Evolutionary conservation across 1,284 basidiomycete species (phyloP).

Genomic region (Tetrapyrgos nigripes): DNA sequence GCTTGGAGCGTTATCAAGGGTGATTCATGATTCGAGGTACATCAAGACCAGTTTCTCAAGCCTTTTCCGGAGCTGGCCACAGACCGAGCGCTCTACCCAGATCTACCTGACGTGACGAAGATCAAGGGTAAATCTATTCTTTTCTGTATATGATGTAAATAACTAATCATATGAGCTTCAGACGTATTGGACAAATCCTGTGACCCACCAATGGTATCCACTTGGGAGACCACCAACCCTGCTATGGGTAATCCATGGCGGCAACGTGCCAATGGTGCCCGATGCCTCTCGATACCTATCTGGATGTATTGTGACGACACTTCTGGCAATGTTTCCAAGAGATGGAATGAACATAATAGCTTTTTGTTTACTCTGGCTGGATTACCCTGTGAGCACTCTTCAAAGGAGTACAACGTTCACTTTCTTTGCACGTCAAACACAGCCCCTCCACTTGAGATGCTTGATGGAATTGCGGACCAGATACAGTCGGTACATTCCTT

Average conservation of each 20-base stretch:
- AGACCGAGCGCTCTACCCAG: background rate
- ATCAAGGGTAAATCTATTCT: background rate
- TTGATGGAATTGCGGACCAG: constrained; percentile 37
- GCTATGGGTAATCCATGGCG: constrained; percentile 1
- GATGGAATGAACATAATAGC: constrained; percentile 18
- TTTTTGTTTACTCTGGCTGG: constrained; percentile 27
- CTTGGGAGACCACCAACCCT: background rate
- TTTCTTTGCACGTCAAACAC: constrained; percentile 49
- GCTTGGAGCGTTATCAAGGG: constrained; percentile 9
- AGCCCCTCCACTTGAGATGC: constrained; percentile 48
- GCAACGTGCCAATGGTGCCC: background rate
- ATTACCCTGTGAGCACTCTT: constrained; percentile 25
- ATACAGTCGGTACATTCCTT: background rate
- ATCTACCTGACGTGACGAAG: background rate
- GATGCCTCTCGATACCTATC: background rate
- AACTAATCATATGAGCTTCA: background rate
- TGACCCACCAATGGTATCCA: background rate
- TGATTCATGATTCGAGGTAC: background rate
- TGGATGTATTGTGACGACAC: constrained; percentile 20
- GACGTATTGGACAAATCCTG: background rate
- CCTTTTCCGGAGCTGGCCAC: background rate
- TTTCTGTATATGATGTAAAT: no score
- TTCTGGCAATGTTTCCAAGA: constrained; percentile 16
- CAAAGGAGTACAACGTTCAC: constrained; percentile 41
- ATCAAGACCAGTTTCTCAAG: background rate